Evolutionary conservation across 1,139 yeast species (phyloP), one percentile per base, ranked within the genome.

Genomic region (Groenewaldozyma sp.): DNA sequence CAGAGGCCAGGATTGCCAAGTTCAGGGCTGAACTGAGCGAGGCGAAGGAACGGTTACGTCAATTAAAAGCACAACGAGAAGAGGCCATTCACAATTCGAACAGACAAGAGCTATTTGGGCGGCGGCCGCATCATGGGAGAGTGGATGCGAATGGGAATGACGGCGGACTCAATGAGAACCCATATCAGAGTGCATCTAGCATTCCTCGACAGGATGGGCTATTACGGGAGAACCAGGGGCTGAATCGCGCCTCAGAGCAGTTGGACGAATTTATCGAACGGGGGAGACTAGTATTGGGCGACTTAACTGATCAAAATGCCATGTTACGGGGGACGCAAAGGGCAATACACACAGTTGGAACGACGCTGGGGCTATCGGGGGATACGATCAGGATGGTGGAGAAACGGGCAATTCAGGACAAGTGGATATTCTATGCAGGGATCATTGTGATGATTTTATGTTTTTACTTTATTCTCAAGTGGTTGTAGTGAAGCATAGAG

Each of bases 211-310:
- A 68, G 46, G 82, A 82, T 42, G 94, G 94, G 0, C 63, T 84
- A 41, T 66, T 73, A 44, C 73, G 78, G 46, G 96, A 87, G 55
- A 70, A 70, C 29, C 73, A 73, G 40, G 71, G 81, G 6, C 66
- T 91, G 42, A 70, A 73, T 21, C 67, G 84, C 42, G 87, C 95
- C 0, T 78, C 82, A 26, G 78, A 77, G 43, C 95, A 84, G 56
- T 64, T 91, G 47, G 98, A 91, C 56, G 87, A 83, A 49, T 86
- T 91, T 36, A 62, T 91, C 39, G 96, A 84, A 54, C 81, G 86
- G 78, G 97, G 96, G 1, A 77, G 82, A 45, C 74, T 75, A 42
- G 87, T 95, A 1, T 73, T 87, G 50, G 94, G 83, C 39, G 95
- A 88, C 55, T 68, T 91, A 24, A 81, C 83, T 24, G 88, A 82